phyloP scores from a whole-genome alignment of 441 rosid genomes.

The Dalechampia spathulata region DNA sequence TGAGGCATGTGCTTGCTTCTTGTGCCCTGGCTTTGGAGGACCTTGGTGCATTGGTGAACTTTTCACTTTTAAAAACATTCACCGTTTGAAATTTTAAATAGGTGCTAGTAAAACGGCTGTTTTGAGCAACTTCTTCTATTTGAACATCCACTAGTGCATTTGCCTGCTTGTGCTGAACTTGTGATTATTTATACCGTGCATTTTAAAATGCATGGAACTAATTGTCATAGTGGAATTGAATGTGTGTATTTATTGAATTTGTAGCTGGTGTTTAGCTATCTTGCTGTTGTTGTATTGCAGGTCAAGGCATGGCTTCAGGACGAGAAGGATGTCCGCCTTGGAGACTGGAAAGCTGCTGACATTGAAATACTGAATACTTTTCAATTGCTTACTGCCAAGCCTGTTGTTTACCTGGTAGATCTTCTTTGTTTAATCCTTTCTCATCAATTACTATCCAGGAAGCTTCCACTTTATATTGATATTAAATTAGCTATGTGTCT shows the following conservation, averaged over 20 bases:
- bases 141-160: no score
- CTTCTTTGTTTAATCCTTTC: not conserved
- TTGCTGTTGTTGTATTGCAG: slow-evolving; percentile 29
- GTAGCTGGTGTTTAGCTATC: not conserved
- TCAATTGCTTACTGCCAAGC: slow-evolving; percentile 95
- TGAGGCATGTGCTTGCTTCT: no score
- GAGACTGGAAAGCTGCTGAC: slow-evolving; percentile 98
- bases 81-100: no score
- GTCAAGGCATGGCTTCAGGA: slow-evolving; percentile 83
- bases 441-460: not conserved
- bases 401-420: slow-evolving; percentile 91
- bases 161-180: not conserved
- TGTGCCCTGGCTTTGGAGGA: no score
- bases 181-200: not conserved
- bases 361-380: slow-evolving; percentile 90
- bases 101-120: no score
- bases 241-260: not conserved
- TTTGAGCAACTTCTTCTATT: no score
- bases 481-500: not conserved
- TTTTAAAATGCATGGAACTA: not conserved
- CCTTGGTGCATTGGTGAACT: no score
- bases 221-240: not conserved
- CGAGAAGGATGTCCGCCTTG: slow-evolving; percentile 85
- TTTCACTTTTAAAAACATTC: no score
- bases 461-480: not conserved